phyloP scores from a whole-genome alignment of 768 basidiomycete genomes.

The Rhizopogon salebrosus region DNA sequence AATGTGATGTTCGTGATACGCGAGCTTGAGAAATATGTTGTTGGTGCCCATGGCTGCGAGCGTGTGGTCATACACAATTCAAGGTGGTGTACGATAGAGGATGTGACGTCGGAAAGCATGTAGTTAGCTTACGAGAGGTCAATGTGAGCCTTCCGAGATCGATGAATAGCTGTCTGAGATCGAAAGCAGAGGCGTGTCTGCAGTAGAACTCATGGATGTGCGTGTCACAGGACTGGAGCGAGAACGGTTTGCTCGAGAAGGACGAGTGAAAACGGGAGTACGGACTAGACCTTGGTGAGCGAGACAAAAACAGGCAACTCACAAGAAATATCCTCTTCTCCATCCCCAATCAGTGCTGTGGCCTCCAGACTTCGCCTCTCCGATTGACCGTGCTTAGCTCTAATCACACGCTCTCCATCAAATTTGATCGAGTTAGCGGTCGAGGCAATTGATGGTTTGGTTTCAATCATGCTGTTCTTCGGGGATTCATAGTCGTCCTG shows the following conservation, averaged over 20 bases:
- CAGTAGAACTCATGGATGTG: slow-evolving; percentile 55
- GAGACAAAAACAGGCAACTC: slow-evolving; percentile 17
- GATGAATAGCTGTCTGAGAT: slow-evolving; percentile 62
- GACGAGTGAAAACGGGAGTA: slow-evolving; percentile 54
- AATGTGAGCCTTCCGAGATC: slow-evolving; percentile 66
- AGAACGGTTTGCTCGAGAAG: slow-evolving; percentile 43
- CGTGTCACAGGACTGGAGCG: slow-evolving; percentile 70
- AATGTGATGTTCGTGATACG: slow-evolving; percentile 60
- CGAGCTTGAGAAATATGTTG: slow-evolving; percentile 63
- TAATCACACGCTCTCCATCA: slow-evolving; percentile 65
- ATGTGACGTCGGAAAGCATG: slow-evolving; percentile 48
- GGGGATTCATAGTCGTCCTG: slow-evolving; percentile 28
- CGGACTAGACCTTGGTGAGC: slow-evolving; percentile 27
- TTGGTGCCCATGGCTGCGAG: slow-evolving; percentile 63
- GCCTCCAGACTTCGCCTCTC: slow-evolving; percentile 67
- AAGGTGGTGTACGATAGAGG: slow-evolving; percentile 41
- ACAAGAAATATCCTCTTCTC: slow-evolving; percentile 55
- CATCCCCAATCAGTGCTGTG: slow-evolving; percentile 56
- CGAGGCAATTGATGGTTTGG: slow-evolving; percentile 61
- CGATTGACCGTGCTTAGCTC: slow-evolving; percentile 53
- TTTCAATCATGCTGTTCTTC: slow-evolving; percentile 45
- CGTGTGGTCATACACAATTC: slow-evolving; percentile 34
- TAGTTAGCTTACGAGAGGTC: slow-evolving; percentile 59
- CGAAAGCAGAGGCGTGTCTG: slow-evolving; percentile 68
- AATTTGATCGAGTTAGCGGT: slow-evolving; percentile 53